These are phyloP conservation scores for Jimgerdemannia lactiflua DNA, from an alignment of 192 early-diverging fungal genomes.

Conservation along the genomic window DNA sequence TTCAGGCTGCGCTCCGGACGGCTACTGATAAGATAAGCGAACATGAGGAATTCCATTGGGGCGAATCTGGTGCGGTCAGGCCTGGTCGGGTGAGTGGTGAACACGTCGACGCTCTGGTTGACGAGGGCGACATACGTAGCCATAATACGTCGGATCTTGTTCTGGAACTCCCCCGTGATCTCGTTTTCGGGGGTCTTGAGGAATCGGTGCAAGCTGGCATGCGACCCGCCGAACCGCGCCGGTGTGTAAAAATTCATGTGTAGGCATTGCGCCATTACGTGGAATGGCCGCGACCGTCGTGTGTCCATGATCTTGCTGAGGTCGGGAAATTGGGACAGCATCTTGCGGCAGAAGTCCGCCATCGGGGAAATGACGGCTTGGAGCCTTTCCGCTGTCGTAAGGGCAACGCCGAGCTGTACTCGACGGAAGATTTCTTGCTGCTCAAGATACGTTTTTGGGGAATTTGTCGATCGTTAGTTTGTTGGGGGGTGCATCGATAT, in stretches of 20 bases:
- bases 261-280: neutral
- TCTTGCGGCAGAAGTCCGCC: neutral
- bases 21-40: neutral
- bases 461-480: too few relatives aligned
- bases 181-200: neutral
- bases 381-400: slow-evolving; percentile 24
- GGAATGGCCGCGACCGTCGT: neutral
- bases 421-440: slow-evolving; percentile 28
- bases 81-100: neutral
- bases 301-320: neutral
- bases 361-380: slow-evolving; percentile 19
- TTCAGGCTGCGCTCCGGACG: neutral
- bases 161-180: neutral
- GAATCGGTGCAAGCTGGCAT: neutral
- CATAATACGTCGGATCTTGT: neutral
- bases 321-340: neutral
- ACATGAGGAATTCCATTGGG: neutral
- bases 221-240: neutral
- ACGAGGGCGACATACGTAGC: neutral
- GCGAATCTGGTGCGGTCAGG: neutral
- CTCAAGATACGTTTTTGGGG: too few relatives aligned
- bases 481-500: too few relatives aligned
- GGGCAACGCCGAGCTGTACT: slow-evolving; percentile 23
- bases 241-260: neutral
- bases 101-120: neutral